Percentiles rank a stretch among this genome's conserved stretches.
phyloP scores from a whole-genome alignment of 2,329 filamentous ascomycete genomes.

The Epichloe brachyelytri region DNA sequence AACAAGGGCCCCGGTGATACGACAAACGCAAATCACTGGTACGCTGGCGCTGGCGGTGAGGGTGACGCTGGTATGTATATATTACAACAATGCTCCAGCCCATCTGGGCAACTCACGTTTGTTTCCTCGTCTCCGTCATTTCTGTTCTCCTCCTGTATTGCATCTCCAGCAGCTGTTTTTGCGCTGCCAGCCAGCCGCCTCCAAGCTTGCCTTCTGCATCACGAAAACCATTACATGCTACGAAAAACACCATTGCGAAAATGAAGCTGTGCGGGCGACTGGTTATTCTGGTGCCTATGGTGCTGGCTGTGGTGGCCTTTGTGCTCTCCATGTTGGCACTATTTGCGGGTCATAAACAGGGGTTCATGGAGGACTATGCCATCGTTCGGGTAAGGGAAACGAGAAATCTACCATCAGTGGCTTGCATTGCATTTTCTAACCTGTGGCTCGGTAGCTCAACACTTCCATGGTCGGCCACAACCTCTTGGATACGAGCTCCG shows the following conservation, averaged over 20 bases:
- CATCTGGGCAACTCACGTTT: not conserved
- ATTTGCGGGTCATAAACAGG: slow-evolving; percentile 26
- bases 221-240: not conserved
- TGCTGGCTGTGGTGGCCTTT: slow-evolving; percentile 24
- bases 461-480: slow-evolving; percentile 26
- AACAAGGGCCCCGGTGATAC: not conserved
- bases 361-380: slow-evolving; percentile 31
- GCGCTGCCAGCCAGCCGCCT: not conserved
- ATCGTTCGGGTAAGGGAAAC: slow-evolving; percentile 22
- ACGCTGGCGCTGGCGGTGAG: not conserved
- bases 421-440: not conserved
- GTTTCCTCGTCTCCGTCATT: not conserved
- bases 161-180: not conserved
- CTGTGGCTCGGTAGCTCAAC: slow-evolving; percentile 18
- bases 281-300: slow-evolving; percentile 23
- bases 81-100: not conserved
- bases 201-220: not conserved
- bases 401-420: not conserved
- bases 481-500: slow-evolving; percentile 16
- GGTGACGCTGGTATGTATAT: not conserved
- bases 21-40: not conserved
- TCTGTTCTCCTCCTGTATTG: not conserved
- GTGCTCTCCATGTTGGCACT: slow-evolving; percentile 26
- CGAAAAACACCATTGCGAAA: not conserved
- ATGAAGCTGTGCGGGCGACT: slow-evolving; percentile 9